Base-by-base conservation (phyloP, 2,329 filamentous ascomycete genomes). In the Pseudogymnoascus sp. region DNA sequence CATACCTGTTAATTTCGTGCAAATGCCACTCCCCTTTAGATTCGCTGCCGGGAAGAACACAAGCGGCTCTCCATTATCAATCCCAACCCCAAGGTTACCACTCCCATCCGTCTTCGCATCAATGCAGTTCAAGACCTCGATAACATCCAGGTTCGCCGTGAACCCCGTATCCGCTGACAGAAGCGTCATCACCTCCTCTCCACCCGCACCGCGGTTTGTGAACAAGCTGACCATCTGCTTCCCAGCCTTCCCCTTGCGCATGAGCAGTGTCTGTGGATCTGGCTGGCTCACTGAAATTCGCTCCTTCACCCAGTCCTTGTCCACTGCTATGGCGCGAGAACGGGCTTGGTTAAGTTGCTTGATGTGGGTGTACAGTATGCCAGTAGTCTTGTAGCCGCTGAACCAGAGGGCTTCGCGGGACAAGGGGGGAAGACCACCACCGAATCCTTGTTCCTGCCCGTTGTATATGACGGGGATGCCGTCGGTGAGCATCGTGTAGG, bases 381-480 rank as follows among this genome's bases (percentile, higher is more conserved):
- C 65, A 0, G 66, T 68, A 0, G 73, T 78, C 16, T 71, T 66
- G 63, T 77, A 80, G 0, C 72, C 72, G 74, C 62, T 65, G 0
- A 76, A 65, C 78, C 78, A 80, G n/a, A 74, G 68, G 4, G 77
- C 77, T 65, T 78, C 77, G 11, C 77, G 76, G 63, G 78, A 78
- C 21, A 68, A 11, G 0, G 77, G 77, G 33, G 75, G 75, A 11
- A 39, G 64, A 2, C 59, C 64, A 21, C 76, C 76, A 8, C 71
- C 67, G 68, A 76, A 78, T 66, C 78, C 75, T 64, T 82, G 80
- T 67, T 82, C 80, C 66, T 81, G 78, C 7, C 80, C 80, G 63
- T 80, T 74, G 66, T 82, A 82, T 35, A 81, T 63, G 64, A 82
- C 78, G 0, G 80, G 80, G 37, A 82, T 78, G 16, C 80, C 80